phyloP scores from a whole-genome alignment of 306 rosid species.

The Dalbergia oliveri region DNA sequence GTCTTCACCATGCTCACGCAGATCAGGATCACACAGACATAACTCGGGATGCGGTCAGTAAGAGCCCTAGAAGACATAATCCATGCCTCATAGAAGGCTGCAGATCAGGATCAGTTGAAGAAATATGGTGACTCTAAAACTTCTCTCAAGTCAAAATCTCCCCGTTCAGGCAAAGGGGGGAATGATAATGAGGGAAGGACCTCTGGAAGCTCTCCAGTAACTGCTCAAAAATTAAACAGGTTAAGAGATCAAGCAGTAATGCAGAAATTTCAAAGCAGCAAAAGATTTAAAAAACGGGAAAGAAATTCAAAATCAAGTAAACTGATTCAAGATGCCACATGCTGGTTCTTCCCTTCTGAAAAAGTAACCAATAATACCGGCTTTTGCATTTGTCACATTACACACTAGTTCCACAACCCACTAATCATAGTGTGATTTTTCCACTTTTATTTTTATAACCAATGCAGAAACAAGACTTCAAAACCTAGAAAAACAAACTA shows the following conservation, averaged over 20 bases:
- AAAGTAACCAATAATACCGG: not conserved
- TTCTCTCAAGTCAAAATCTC: constrained; percentile 73
- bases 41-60: constrained; percentile 38
- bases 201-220: constrained; percentile 74
- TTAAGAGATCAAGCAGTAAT: constrained; percentile 32
- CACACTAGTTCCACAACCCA: not conserved
- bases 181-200: constrained; percentile 71
- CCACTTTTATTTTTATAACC: not conserved
- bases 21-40: constrained; percentile 23
- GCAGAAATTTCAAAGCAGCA: constrained; percentile 1
- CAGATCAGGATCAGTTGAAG: constrained; percentile 69
- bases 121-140: constrained; percentile 91
- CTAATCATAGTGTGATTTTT: constrained; percentile 10
- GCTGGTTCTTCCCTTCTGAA: too few relatives aligned
- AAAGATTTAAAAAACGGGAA: not conserved
- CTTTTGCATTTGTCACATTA: constrained; percentile 21
- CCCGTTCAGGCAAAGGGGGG: constrained; percentile 90
- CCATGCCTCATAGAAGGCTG: constrained; percentile 38
- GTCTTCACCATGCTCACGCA: constrained; percentile 36
- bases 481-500: constrained; percentile 17
- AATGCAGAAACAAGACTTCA: constrained; percentile 21
- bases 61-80: constrained; percentile 35
- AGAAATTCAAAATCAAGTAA: not conserved
- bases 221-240: constrained; percentile 58
- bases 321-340: not conserved